Conservation (phyloP, 495 filamentous ascomycete species). For the Podospora pseudocomata region DNA sequence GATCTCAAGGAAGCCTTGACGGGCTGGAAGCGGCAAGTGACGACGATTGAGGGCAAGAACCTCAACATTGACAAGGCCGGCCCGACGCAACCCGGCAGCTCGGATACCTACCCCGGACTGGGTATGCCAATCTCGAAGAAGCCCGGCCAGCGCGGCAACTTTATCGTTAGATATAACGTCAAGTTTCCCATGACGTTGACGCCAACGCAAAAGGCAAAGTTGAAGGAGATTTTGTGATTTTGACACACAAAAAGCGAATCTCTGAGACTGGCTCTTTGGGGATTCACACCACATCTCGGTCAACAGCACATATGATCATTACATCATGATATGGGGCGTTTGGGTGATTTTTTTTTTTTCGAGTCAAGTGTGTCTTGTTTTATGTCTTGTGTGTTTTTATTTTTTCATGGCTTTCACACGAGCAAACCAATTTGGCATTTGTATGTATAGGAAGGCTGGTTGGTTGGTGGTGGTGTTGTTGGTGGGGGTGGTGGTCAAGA, state of each 20-base stretch:
- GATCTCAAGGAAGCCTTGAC: conserved; percentile 95
- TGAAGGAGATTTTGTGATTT: conserved; percentile 68
- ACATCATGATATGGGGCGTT: conserved; percentile 2
- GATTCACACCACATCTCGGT: not conserved
- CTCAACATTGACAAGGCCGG: conserved; percentile 71
- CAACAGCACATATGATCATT: conserved; percentile 5
- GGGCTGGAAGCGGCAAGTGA: conserved; percentile 84
- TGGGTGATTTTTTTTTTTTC: not conserved
- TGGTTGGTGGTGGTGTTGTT: not conserved
- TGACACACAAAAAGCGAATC: not conserved
- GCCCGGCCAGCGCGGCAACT: conserved; percentile 74
- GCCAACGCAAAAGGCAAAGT: conserved; percentile 65
- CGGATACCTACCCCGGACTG: conserved; percentile 73
- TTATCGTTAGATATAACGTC: conserved; percentile 86
- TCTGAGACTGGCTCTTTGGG: not conserved
- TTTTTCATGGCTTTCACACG: not conserved
- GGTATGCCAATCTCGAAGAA: conserved; percentile 95
- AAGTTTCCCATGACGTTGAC: conserved; percentile 80
- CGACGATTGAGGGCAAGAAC: conserved; percentile 90
- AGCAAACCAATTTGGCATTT: not conserved
- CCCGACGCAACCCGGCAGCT: conserved; percentile 76
- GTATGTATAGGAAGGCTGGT: not conserved
- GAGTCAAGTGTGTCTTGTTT: not conserved
- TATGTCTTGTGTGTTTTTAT: not conserved
- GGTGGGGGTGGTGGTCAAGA: not conserved